Conservation (phyloP, 2,329 filamentous ascomycete genomes). For the Penicillium capsulatum region DNA sequence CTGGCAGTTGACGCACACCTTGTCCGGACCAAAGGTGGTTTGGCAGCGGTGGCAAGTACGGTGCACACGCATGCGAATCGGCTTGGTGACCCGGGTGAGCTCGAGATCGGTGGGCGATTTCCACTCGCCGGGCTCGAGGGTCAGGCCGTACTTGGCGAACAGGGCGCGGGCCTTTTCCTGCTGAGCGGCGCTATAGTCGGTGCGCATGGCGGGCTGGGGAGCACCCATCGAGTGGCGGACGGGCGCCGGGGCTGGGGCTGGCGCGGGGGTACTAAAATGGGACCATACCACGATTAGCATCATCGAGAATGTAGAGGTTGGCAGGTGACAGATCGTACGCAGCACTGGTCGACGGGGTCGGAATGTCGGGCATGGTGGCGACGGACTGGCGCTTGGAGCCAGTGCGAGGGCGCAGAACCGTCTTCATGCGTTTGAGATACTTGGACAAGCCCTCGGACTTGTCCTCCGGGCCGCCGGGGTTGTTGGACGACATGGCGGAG, state of each 20-base stretch:
- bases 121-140: conserved; percentile 43
- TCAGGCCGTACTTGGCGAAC: conserved; percentile 47
- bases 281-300: neutral
- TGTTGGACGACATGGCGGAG: conserved; percentile 26
- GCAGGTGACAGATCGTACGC: conserved; percentile 13
- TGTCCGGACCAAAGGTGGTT: conserved; percentile 66
- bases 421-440: conserved; percentile 40
- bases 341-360: conserved; percentile 15
- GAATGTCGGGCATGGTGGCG: conserved; percentile 16
- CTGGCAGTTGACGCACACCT: conserved; percentile 70
- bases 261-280: conserved; percentile 2
- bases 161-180: conserved; percentile 44
- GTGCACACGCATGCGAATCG: conserved; percentile 46
- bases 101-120: conserved; percentile 32
- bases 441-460: conserved; percentile 36
- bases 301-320: neutral
- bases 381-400: conserved; percentile 28
- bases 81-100: conserved; percentile 43
- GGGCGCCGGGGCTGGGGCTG: conserved; percentile 6
- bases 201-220: conserved; percentile 20
- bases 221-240: conserved; percentile 8
- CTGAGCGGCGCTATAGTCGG: conserved; percentile 38
- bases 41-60: conserved; percentile 75
- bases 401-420: conserved; percentile 32
- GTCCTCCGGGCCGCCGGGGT: conserved; percentile 17